A percentile compares a stretch with the other conserved stretches of the same genome.
Evolutionary conservation across 1,284 basidiomycete genomes (phyloP).

Genomic region (Tilletia indica): DNA sequence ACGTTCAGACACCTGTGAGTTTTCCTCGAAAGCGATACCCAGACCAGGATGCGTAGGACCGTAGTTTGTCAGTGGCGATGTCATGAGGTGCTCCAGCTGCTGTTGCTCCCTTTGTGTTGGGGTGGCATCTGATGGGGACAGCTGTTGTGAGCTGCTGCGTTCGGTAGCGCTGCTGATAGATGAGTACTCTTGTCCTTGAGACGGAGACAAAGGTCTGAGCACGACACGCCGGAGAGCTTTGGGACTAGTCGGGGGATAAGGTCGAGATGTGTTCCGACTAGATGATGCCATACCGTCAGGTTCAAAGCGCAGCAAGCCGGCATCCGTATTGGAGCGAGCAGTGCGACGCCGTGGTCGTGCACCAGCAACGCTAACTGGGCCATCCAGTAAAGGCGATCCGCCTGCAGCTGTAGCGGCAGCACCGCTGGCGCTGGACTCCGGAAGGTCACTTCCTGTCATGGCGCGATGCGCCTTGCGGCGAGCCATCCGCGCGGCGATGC

Average conservation of each 20-base stretch:
- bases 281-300: background rate
- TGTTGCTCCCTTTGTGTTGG: background rate
- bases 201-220: background rate
- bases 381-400: too few species aligned
- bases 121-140: background rate
- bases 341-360: background rate
- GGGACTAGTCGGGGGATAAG: background rate
- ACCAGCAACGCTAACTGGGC: background rate
- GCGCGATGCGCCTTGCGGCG: background rate
- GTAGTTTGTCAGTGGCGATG: background rate
- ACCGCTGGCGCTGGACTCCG: background rate
- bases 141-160: background rate
- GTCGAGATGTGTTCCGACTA: background rate
- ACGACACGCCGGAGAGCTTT: background rate
- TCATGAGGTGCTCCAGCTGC: background rate
- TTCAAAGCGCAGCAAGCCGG: background rate
- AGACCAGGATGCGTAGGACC: background rate
- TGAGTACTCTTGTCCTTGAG: too few species aligned
- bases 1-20: background rate
- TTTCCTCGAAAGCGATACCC: background rate
- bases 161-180: background rate
- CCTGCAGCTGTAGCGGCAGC: background rate
- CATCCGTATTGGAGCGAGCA: constrained; percentile 4
- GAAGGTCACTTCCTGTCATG: background rate
- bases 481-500: constrained; percentile 1